Percentiles rank a stretch among this genome's conserved stretches.
These are phyloP conservation scores for Trypanosoma conorhini DNA, from an alignment of 208 protist genomes.

Conservation along the genomic window DNA sequence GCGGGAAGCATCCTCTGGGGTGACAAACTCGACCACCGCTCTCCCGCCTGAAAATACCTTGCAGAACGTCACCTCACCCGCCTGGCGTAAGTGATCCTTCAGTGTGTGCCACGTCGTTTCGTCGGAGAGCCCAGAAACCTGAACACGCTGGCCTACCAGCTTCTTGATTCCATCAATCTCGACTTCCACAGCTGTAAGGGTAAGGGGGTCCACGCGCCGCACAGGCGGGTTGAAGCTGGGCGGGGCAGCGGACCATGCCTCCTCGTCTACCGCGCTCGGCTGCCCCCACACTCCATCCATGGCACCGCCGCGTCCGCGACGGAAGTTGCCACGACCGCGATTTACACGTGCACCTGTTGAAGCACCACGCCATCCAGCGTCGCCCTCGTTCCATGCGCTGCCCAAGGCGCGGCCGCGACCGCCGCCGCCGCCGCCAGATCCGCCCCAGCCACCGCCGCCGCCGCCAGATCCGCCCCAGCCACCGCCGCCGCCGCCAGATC, in stretches of 20 bases:
- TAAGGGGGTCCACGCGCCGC: conserved; percentile 84
- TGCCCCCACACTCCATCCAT: conserved; percentile 62
- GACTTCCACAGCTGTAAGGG: conserved; percentile 88
- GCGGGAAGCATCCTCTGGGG: conserved; percentile 74
- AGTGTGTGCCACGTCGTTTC: conserved; percentile 89
- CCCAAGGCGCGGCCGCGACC: conserved; percentile 30
- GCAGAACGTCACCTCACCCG: conserved; percentile 81
- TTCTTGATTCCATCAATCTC: conserved; percentile 90
- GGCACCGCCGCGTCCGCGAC: conserved; percentile 29
- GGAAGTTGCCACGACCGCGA: conserved; percentile 40
- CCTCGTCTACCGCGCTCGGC: conserved; percentile 65
- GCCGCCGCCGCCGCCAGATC: conserved; percentile 1
- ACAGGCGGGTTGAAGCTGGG: conserved; percentile 85
- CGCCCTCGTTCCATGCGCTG: conserved; percentile 28
- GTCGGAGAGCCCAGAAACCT: conserved; percentile 79
- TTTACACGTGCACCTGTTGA: conserved; percentile 34
- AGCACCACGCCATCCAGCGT: conserved; percentile 30
- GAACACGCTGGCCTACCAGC: conserved; percentile 85
- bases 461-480: conserved; percentile 22
- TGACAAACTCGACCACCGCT: conserved; percentile 85
- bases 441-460: conserved; percentile 31
- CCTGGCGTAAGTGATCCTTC: conserved; percentile 89
- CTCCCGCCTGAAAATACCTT: conserved; percentile 74
- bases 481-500: conserved; percentile 27
- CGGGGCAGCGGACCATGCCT: conserved; percentile 75